Evolutionary conservation across 1,284 basidiomycete species (phyloP), one percentile per base, ranked within the genome.

Genomic region (Ganoderma lingzhi): DNA sequence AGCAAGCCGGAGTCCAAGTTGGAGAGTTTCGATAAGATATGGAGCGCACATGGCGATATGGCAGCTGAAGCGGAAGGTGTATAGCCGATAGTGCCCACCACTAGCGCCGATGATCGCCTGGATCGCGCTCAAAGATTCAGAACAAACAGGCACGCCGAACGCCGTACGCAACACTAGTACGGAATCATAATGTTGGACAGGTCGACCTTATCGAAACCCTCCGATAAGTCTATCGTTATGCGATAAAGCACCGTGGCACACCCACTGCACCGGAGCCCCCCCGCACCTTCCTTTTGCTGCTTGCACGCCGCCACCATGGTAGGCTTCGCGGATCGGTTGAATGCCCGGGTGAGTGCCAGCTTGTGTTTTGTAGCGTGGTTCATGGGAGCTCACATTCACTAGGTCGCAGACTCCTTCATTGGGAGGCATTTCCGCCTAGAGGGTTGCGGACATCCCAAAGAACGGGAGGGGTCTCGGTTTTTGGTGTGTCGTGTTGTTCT

Each of bases 391-490:
- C 3, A 61, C 12, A 8, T 15, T 28, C 14, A 28, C 23, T 71
- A 90, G 90, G 86, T 96, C 65, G 95, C 95, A 14, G 84, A 85
- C 77, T 92, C 92, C 35, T 81, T 83, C 66, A 83, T 95, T 44
- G 95, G 95, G 63, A 84, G 88, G 77, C 95, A 92, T 89, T 96
- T 97, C 84, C 86, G 89, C 63, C 85, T 97, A 39, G 95, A 96
- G 75, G 95, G 94, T 14, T 93, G 90, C 51, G 95, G 94, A 30
- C 92, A 91, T 77, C 85, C 88, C 37, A 88, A 88, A 68, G 92
- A 93, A 78, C 90, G 95, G 70, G 82, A 84, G 66, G 94, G 93
- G 35, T 93, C 94, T 32, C 85, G 89, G 68, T 96, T 96, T 76
- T 85, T 89, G 74, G 90, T 91, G 63, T 71, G 90, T 83, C 35